Conservation (phyloP, 2,329 filamentous ascomycete genomes). For the Cladosporium colombiae region DNA sequence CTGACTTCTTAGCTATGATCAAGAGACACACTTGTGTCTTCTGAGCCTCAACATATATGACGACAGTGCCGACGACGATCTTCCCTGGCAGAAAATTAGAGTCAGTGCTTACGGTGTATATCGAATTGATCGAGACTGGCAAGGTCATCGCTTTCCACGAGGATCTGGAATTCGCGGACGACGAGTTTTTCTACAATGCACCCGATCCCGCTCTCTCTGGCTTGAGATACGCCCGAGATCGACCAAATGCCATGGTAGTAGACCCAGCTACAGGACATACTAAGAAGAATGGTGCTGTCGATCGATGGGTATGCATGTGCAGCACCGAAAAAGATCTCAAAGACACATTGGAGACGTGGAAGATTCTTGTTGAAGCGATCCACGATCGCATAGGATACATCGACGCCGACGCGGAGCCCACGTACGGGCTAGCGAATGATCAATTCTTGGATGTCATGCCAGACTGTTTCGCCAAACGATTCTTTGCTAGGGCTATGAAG, state of each 20-base stretch:
- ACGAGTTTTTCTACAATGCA: not conserved
- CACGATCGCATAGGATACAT: not conserved
- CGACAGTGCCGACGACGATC: not conserved
- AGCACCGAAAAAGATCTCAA: not conserved
- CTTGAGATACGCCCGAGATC: not conserved
- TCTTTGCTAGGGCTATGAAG: not conserved
- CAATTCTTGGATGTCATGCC: not conserved
- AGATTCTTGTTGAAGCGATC: not conserved
- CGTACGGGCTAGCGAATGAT: not conserved
- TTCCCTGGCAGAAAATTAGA: not conserved
- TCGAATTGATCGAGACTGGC: slow-evolving; percentile 3
- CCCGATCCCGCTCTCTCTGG: not conserved
- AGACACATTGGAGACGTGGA: not conserved
- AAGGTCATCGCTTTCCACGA: slow-evolving; percentile 3
- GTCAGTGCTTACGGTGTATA: not conserved
- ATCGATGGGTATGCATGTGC: not conserved
- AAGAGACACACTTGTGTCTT: not conserved
- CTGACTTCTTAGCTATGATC: not conserved
- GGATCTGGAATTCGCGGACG: not conserved
- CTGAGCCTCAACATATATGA: not conserved
- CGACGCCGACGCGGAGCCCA: not conserved
- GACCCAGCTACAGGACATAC: not conserved
- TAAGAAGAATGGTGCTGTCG: not conserved
- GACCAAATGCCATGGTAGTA: not conserved
- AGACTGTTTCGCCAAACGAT: not conserved